These are phyloP conservation scores for Paspalum notatum DNA, from an alignment of 176 grass and related monocot species.

Conservation along the genomic window DNA sequence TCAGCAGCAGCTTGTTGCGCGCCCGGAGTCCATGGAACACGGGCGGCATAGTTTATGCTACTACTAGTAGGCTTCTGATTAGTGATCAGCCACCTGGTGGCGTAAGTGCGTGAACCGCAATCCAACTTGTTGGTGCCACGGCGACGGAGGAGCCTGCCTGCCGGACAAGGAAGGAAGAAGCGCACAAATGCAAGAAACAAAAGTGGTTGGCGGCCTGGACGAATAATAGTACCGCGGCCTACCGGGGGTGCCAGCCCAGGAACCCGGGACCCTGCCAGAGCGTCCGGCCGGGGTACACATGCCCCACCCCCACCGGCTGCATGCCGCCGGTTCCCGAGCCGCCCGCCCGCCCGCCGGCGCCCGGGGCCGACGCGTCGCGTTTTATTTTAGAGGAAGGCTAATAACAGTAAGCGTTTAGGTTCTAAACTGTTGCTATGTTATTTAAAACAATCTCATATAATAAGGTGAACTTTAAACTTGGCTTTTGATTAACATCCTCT, in stretches of 20 bases:
- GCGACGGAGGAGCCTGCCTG: not conserved
- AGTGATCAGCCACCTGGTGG: not conserved
- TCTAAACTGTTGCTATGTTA: too few relatives aligned
- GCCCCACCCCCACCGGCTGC: not conserved
- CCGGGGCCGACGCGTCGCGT: too few relatives aligned
- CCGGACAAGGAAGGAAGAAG: not conserved
- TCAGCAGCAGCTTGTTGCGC: not conserved
- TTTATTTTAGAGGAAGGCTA: too few relatives aligned
- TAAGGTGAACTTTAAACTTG: too few relatives aligned
- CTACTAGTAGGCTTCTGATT: not conserved
- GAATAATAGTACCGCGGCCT: constrained; percentile 15
- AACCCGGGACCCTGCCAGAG: constrained; percentile 44
- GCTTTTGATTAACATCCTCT: too few relatives aligned
- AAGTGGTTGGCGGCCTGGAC: constrained; percentile 11
- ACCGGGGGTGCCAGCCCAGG: constrained; percentile 29
- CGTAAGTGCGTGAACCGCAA: not conserved
- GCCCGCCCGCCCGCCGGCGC: not conserved
- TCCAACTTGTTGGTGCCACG: constrained; percentile 7
- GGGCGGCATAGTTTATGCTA: not conserved
- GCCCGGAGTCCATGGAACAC: not conserved
- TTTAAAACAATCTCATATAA: too few relatives aligned
- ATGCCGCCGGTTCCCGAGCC: constrained; percentile 11
- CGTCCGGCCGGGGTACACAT: constrained; percentile 1
- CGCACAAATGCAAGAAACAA: not conserved
- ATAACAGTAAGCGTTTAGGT: too few relatives aligned